phyloP scores from a whole-genome alignment of 805 yeast species.

The Starmerella tilneyi region DNA sequence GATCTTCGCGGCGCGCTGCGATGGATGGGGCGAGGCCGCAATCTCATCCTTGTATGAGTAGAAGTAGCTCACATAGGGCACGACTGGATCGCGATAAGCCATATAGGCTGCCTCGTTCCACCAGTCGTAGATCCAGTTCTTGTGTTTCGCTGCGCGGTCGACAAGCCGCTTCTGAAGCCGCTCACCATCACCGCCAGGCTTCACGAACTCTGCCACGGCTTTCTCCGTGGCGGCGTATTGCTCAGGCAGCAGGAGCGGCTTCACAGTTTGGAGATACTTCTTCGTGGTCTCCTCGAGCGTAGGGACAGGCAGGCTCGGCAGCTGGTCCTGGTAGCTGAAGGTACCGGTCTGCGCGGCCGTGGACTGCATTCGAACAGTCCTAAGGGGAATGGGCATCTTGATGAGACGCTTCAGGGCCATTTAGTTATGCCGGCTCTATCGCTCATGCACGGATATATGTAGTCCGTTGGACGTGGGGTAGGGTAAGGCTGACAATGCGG shows the following conservation, averaged over 20 bases:
- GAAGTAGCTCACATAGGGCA: conserved; percentile 87
- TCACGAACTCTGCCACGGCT: conserved; percentile 55
- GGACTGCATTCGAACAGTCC: conserved; percentile 24
- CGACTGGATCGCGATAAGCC: conserved; percentile 86
- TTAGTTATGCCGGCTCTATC: neutral
- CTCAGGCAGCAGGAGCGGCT: conserved; percentile 48
- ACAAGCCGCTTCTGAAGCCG: conserved; percentile 56
- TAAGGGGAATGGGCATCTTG: conserved; percentile 7
- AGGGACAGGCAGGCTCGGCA: conserved; percentile 87
- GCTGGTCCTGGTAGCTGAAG: conserved; percentile 55
- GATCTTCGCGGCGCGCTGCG: conserved; percentile 62
- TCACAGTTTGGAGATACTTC: conserved; percentile 60
- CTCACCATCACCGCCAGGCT: conserved; percentile 54
- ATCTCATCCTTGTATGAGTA: conserved; percentile 65
- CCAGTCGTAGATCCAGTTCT: conserved; percentile 83
- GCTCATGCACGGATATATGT: too few relatives aligned
- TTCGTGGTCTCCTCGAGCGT: conserved; percentile 56
- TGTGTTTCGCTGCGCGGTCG: conserved; percentile 44
- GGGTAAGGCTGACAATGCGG: conserved; percentile 3
- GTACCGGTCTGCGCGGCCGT: conserved; percentile 38
- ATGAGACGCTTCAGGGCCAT: conserved; percentile 5
- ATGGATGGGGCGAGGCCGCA: conserved; percentile 29
- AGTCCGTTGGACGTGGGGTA: neutral
- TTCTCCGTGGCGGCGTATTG: conserved; percentile 45
- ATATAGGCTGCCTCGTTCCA: conserved; percentile 94